Conservation (phyloP, 768 basidiomycete species). For the Rhizopogon salebrosus region DNA sequence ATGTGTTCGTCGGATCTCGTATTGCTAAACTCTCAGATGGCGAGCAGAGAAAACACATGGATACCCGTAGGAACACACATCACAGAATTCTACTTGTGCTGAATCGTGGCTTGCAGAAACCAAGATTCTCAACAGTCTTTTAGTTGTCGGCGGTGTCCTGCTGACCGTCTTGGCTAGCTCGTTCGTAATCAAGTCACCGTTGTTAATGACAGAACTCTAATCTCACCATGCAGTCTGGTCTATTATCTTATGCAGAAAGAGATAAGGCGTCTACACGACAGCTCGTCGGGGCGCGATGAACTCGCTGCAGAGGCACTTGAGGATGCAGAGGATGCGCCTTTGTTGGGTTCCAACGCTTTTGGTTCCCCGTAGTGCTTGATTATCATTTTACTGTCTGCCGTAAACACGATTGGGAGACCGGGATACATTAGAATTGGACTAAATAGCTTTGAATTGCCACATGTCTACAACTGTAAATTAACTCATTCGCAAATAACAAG, state of each 20-base stretch:
- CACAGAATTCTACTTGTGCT: constrained; percentile 1
- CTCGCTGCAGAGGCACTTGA: constrained; percentile 57
- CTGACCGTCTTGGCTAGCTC: constrained; percentile 60
- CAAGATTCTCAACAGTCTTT: constrained; percentile 56
- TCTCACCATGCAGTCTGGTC: constrained; percentile 45
- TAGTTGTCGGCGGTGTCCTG: constrained; percentile 56
- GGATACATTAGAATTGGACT: neutral
- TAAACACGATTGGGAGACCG: neutral
- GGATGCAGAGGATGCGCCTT: constrained; percentile 55
- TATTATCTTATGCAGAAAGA: constrained; percentile 61
- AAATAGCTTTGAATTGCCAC: neutral
- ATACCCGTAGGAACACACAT: constrained; percentile 47
- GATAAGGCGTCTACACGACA: constrained; percentile 47
- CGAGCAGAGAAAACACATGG: constrained; percentile 69
- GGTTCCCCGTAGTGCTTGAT: neutral
- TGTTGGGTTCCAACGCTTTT: constrained; percentile 30
- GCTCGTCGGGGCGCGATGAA: constrained; percentile 45
- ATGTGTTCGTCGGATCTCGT: constrained; percentile 75
- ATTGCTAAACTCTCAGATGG: constrained; percentile 75
- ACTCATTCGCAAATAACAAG: constrained; percentile 1
- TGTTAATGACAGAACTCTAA: constrained; percentile 4
- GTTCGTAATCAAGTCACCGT: constrained; percentile 36
- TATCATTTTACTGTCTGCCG: too few relatives aligned
- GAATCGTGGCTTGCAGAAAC: constrained; percentile 38
- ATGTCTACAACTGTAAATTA: neutral